A percentile compares a stretch with the other conserved stretches of the same genome.
phyloP scores from a whole-genome alignment of 768 basidiomycete species.

The Filobasidium floriforme region DNA sequence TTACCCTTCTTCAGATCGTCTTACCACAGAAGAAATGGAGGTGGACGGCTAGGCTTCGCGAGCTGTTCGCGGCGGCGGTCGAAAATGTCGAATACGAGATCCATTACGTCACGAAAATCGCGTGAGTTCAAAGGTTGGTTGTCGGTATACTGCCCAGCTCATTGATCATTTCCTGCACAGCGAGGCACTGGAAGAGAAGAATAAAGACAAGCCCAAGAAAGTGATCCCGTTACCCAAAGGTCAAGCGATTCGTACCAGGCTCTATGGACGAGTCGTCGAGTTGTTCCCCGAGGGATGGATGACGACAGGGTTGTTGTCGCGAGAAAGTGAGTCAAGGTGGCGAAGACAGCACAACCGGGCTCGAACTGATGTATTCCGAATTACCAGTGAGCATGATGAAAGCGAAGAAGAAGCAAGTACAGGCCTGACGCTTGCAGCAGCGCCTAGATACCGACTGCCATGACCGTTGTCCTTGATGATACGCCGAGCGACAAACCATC shows the following conservation, averaged over 20 bases:
- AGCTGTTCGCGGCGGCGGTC: slow-evolving; percentile 1
- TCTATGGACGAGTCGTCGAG: slow-evolving; percentile 22
- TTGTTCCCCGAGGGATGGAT: slow-evolving; percentile 38
- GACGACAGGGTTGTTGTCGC: slow-evolving; percentile 26
- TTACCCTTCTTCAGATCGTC: not conserved
- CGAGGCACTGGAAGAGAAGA: slow-evolving; percentile 3
- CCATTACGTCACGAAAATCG: not conserved
- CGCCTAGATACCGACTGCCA: too few species aligned
- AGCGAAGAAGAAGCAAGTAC: slow-evolving; percentile 4
- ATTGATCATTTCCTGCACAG: not conserved
- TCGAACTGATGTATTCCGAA: not conserved
- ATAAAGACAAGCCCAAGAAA: not conserved
- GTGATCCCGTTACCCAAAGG: not conserved
- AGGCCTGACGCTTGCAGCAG: not conserved
- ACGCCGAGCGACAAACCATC: too few species aligned
- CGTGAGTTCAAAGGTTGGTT: slow-evolving; percentile 1
- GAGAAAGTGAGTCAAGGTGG: slow-evolving; percentile 36
- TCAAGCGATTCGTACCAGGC: not conserved
- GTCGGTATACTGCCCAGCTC: not conserved
- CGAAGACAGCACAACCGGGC: not conserved
- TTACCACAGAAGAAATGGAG: not conserved
- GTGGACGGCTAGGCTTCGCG: not conserved
- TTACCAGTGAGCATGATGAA: slow-evolving; percentile 1
- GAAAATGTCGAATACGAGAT: not conserved
- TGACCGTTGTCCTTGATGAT: too few species aligned